Conservation (phyloP, 148 eudicot species). For the Camellia lanceoleosa region DNA sequence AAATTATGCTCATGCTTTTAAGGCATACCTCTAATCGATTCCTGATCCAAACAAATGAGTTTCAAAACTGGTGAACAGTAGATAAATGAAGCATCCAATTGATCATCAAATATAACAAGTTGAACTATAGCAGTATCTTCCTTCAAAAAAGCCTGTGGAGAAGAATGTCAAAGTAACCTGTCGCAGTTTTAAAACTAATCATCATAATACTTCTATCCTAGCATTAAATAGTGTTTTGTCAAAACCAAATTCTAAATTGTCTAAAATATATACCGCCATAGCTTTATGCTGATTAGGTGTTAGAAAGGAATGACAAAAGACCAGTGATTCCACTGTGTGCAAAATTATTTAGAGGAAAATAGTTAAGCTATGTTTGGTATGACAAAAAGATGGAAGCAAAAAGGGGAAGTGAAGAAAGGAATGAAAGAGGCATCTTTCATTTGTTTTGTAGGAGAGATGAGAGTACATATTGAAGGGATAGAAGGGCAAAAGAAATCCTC, state of each 20-base stretch:
- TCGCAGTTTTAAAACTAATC: conserved; percentile 67
- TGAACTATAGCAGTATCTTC: conserved; percentile 89
- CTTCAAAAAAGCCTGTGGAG: conserved; percentile 87
- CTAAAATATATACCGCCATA: not conserved
- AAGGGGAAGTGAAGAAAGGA: not conserved
- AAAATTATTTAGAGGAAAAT: not conserved
- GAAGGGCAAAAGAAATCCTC: not conserved
- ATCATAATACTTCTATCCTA: conserved; percentile 33
- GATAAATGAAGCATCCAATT: conserved; percentile 89
- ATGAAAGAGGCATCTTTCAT: not conserved
- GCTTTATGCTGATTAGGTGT: not conserved
- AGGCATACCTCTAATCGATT: conserved; percentile 96
- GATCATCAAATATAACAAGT: conserved; percentile 88
- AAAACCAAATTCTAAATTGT: conserved; percentile 20
- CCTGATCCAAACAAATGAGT: conserved; percentile 93
- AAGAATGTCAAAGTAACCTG: conserved; percentile 76
- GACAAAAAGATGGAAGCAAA: not conserved
- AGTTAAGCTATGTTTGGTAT: not conserved
- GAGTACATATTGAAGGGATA: not conserved
- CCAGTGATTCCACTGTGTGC: conserved; percentile 7
- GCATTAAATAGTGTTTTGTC: conserved; percentile 9
- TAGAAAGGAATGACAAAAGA: not conserved
- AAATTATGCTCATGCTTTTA: conserved; percentile 58
- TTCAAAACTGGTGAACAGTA: conserved; percentile 91
- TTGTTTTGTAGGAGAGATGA: not conserved